Evolutionary conservation across 1,139 yeast genomes (phyloP).

Genomic region (Yamadazyma blattariae): DNA sequence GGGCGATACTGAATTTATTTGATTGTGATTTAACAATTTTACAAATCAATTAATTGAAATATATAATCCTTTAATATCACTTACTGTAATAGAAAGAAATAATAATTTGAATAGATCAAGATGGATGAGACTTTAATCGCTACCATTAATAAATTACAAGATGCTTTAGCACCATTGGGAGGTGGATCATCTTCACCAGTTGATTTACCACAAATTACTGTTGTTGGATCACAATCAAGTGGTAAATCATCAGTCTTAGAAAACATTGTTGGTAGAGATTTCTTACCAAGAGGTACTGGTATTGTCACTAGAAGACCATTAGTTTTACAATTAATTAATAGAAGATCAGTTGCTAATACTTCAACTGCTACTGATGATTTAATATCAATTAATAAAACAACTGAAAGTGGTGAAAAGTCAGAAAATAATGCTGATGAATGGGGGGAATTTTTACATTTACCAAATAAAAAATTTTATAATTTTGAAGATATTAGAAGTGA

Average conservation of each 20-base stretch:
- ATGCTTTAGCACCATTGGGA: slow-evolving; percentile 91
- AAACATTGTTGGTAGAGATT: slow-evolving; percentile 92
- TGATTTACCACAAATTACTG: slow-evolving; percentile 94
- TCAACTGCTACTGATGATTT: slow-evolving; percentile 20
- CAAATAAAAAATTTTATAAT: slow-evolving; percentile 82
- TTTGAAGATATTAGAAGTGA: slow-evolving; percentile 91
- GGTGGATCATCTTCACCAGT: slow-evolving; percentile 81
- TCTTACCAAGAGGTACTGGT: slow-evolving; percentile 93
- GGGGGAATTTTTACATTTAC: slow-evolving; percentile 96
- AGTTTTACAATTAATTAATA: slow-evolving; percentile 76
- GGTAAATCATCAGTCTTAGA: slow-evolving; percentile 94
- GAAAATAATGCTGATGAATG: slow-evolving; percentile 91
- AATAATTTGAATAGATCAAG: too few relatives aligned
- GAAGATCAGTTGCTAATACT: slow-evolving; percentile 38
- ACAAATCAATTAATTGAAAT: too few relatives aligned
- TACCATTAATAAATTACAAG: slow-evolving; percentile 90
- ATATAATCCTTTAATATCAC: too few relatives aligned
- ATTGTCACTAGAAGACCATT: slow-evolving; percentile 94
- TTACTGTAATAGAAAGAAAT: too few relatives aligned
- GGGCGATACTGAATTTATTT: too few relatives aligned
- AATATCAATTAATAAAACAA: slow-evolving; percentile 33
- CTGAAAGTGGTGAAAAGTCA: slow-evolving; percentile 43
- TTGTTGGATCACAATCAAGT: slow-evolving; percentile 92
- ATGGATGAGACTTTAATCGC: slow-evolving; percentile 92
- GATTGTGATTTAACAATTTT: too few relatives aligned